A percentile compares a stretch with the other conserved stretches of the same genome.
phyloP scores from a whole-genome alignment of 2,329 filamentous ascomycete genomes.

The Cytospora chrysosperma region DNA sequence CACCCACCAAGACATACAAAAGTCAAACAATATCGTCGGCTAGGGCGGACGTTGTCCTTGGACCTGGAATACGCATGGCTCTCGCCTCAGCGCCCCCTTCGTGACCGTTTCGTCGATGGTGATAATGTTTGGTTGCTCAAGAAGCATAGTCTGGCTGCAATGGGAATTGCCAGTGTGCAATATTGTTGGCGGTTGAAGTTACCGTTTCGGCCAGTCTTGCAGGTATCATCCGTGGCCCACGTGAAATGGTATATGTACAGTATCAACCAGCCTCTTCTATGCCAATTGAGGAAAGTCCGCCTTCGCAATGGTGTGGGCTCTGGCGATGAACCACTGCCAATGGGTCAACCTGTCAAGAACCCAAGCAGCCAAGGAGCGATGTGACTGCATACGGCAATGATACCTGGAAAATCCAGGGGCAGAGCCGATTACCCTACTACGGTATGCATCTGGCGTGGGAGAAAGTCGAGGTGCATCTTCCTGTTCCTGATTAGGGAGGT shows the following conservation, averaged over 20 bases:
- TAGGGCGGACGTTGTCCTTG: neutral
- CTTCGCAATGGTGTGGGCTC: neutral
- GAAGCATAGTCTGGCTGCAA: neutral
- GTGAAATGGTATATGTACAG: neutral
- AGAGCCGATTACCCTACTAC: neutral
- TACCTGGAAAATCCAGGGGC: neutral
- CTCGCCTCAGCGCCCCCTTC: neutral
- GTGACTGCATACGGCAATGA: neutral
- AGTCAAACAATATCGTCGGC: neutral
- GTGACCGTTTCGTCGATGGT: neutral
- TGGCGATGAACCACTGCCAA: neutral
- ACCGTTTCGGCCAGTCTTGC: neutral
- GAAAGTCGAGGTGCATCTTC: neutral
- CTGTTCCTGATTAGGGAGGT: neutral
- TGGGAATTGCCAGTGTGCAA: neutral
- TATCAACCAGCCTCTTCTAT: neutral
- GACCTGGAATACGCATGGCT: neutral
- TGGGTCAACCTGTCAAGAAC: too few species aligned
- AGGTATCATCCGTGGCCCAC: neutral
- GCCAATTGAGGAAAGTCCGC: neutral
- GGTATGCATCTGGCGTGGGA: too few species aligned
- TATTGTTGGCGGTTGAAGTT: neutral
- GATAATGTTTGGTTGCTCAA: neutral
- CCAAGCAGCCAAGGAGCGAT: neutral
- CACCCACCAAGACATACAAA: neutral